These are phyloP conservation scores for Volutella citrinella DNA, from an alignment of 2,329 filamentous ascomycete species.

Conservation along the genomic window DNA sequence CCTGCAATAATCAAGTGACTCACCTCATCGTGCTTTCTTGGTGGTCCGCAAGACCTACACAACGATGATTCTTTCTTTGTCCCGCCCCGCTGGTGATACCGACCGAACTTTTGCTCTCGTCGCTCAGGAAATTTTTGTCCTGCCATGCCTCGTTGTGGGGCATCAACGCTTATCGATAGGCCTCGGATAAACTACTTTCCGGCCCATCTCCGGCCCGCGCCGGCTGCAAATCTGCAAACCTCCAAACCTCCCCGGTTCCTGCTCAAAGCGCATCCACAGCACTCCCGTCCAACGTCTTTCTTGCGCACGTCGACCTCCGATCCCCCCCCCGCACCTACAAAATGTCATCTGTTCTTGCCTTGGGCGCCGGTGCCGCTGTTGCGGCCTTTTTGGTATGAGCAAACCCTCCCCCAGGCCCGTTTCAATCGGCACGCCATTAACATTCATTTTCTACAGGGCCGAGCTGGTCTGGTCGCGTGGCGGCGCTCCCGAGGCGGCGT, in stretches of 20 bases:
- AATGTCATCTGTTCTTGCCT: constrained; percentile 45
- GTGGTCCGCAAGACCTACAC: constrained; percentile 25
- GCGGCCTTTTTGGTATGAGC: constrained; percentile 49
- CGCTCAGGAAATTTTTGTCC: constrained; percentile 24
- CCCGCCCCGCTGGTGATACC: constrained; percentile 22
- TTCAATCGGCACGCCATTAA: too few species aligned
- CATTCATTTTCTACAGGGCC: constrained; percentile 60
- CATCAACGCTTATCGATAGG: constrained; percentile 21
- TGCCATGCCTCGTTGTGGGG: constrained; percentile 10
- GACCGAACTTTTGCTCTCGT: constrained; percentile 17
- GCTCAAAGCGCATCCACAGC: constrained; percentile 11
- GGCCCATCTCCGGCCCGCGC: constrained; percentile 21
- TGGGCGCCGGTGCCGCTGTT: constrained; percentile 47
- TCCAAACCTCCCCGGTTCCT: constrained; percentile 18
- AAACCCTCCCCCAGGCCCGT: not conserved
- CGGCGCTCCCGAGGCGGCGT: constrained; percentile 76
- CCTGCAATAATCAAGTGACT: too few species aligned
- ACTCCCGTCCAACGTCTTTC: constrained; percentile 9
- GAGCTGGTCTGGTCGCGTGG: constrained; percentile 86
- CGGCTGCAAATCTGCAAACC: constrained; percentile 24
- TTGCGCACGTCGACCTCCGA: constrained; percentile 3
- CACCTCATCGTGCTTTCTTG: constrained; percentile 25
- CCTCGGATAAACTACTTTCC: constrained; percentile 19
- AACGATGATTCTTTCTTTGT: constrained; percentile 23
- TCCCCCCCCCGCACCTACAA: constrained; percentile 5